Percentiles rank a stretch among this genome's conserved stretches.
Conservation (phyloP, 306 rosid genomes). For the Sphenostylis stenocarpa region DNA sequence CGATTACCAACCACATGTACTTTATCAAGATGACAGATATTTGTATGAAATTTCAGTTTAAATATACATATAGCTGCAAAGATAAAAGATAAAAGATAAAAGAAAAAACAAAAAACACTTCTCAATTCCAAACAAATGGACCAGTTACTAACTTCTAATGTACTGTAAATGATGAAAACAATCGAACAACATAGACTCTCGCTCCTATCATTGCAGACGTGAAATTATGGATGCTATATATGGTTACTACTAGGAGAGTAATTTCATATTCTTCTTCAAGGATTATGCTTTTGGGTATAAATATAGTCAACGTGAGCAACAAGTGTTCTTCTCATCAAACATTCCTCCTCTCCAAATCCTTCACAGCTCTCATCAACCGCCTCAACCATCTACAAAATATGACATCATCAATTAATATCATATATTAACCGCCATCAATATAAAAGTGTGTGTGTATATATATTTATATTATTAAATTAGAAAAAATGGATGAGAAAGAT, state of each 20-base stretch:
- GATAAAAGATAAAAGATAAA: too few relatives aligned
- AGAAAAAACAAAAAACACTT: not conserved
- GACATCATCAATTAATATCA: not conserved
- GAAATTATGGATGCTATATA: not conserved
- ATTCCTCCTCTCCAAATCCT: constrained; percentile 44
- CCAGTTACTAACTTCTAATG: not conserved
- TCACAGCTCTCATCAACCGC: constrained; percentile 38
- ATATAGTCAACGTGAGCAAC: constrained; percentile 53
- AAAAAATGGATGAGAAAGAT: too few relatives aligned
- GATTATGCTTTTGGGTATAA: constrained; percentile 43
- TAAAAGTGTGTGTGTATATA: not conserved
- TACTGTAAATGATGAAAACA: not conserved
- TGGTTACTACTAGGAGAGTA: not conserved
- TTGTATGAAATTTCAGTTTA: not conserved
- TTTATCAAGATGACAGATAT: not conserved
- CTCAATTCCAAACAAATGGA: not conserved
- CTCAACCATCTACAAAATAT: not conserved
- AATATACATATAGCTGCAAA: not conserved
- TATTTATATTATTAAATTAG: too few relatives aligned
- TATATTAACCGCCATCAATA: not conserved
- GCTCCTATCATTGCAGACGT: not conserved
- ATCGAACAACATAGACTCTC: not conserved
- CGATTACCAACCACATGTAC: not conserved
- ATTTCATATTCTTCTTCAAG: constrained; percentile 12
- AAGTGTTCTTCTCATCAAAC: constrained; percentile 49